These are phyloP conservation scores for Chrysoporthe austroafricana DNA, from an alignment of 2,329 filamentous ascomycete genomes.

Conservation along the genomic window DNA sequence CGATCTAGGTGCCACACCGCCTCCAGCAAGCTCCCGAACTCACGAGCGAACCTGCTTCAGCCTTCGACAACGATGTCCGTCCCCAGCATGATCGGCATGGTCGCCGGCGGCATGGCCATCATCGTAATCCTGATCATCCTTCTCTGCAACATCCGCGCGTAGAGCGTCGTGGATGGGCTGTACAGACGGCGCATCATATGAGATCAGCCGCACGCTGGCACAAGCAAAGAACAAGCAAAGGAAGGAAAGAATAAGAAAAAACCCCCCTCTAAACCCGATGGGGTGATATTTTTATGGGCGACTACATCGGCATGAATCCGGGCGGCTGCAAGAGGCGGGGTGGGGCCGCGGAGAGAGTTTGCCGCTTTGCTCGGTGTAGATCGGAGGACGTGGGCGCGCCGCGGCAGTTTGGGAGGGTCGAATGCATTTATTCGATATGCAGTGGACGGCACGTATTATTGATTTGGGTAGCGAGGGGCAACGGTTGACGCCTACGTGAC, in stretches of 20 bases:
- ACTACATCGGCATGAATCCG: not conserved
- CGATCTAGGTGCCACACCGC: too few relatives aligned
- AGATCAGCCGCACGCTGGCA: not conserved
- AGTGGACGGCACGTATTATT: too few relatives aligned
- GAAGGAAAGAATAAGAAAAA: too few relatives aligned
- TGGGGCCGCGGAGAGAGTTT: not conserved
- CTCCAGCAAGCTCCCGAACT: too few relatives aligned
- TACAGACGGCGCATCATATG: constrained; percentile 21
- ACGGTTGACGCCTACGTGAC: too few relatives aligned
- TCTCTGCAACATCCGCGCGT: constrained; percentile 23
- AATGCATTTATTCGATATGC: too few relatives aligned
- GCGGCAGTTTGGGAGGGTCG: too few relatives aligned
- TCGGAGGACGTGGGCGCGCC: too few relatives aligned
- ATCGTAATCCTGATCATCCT: constrained; percentile 16
- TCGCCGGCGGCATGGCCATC: constrained; percentile 18
- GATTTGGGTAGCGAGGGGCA: too few relatives aligned
- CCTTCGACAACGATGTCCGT: constrained; percentile 8
- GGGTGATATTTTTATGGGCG: not conserved
- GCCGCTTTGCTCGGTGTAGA: too few relatives aligned
- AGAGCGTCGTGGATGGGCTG: constrained; percentile 21
- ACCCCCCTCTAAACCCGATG: not conserved
- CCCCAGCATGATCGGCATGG: constrained; percentile 15
- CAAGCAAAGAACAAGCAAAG: too few relatives aligned
- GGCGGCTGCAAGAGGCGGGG: not conserved
- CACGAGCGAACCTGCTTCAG: too few relatives aligned